phyloP scores from a whole-genome alignment of 176 grass and related monocot species.

The Thinopyrum elongatum region DNA sequence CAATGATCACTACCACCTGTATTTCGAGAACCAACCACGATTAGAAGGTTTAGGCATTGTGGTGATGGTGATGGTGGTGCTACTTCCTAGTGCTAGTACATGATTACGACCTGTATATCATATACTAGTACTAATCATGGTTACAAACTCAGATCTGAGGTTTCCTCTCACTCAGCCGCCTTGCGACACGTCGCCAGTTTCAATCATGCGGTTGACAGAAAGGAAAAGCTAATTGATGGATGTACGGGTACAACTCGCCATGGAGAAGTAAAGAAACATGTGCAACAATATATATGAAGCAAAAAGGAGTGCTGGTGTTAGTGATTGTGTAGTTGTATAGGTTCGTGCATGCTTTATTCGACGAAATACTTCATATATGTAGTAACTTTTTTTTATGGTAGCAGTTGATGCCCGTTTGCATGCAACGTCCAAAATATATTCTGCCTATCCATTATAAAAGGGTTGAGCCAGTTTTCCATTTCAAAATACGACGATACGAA shows the following conservation, averaged over 20 bases:
- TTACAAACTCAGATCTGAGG: not conserved
- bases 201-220: not conserved
- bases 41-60: not conserved
- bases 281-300: not conserved
- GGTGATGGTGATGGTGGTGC: not conserved
- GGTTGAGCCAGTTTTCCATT: not conserved
- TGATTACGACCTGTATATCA: not conserved
- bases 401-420: too few relatives aligned
- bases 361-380: not conserved
- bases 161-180: not conserved
- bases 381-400: too few relatives aligned
- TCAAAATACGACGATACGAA: not conserved
- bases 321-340: not conserved
- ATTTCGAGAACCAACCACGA: not conserved
- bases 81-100: not conserved
- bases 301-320: not conserved
- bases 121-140: not conserved
- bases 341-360: not conserved
- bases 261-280: not conserved
- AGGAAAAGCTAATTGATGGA: not conserved
- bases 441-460: not conserved
- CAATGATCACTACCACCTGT: constrained; percentile 6
- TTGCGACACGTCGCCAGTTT: not conserved
- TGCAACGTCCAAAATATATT: too few relatives aligned
- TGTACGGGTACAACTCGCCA: not conserved